Conservation (phyloP, 257 asterid species). For the Handroanthus guayacan region DNA sequence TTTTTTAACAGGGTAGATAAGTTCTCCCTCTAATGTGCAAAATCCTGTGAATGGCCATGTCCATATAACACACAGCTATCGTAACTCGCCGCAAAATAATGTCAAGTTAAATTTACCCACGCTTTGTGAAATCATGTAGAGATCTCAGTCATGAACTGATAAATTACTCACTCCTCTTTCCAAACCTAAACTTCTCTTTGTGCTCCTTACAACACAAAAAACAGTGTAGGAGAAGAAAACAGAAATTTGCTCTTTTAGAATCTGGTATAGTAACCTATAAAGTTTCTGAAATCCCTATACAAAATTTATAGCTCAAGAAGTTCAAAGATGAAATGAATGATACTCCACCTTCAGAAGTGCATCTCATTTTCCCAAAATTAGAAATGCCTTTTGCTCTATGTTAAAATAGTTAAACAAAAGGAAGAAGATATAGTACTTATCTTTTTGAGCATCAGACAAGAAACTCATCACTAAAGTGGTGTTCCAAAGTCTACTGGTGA, state of each 20-base stretch:
- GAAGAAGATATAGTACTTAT: neutral
- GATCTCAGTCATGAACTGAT: neutral
- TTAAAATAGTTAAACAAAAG: neutral
- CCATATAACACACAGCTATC: conserved; percentile 13
- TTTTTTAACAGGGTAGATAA: conserved; percentile 32
- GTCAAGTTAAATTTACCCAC: conserved; percentile 18
- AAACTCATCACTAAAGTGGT: conserved; percentile 13
- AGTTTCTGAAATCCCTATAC: neutral
- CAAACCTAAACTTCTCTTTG: neutral
- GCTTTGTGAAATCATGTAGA: conserved; percentile 1
- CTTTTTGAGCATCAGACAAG: conserved; percentile 13
- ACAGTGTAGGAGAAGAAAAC: neutral
- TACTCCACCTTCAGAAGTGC: neutral
- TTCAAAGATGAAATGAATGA: conserved; percentile 9
- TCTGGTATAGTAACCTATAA: neutral
- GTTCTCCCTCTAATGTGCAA: conserved; percentile 29
- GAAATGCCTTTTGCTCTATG: neutral
- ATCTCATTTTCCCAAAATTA: conserved; percentile 2
- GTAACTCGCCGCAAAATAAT: conserved; percentile 24
- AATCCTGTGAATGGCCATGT: conserved; percentile 23
- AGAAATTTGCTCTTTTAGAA: neutral
- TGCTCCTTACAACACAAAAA: conserved; percentile 12
- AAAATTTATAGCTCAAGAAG: conserved; percentile 8
- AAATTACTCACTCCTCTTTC: neutral
- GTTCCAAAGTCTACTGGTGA: conserved; percentile 3